Evolutionary conservation across 192 early-diverging fungal genomes (phyloP), one percentile per base, ranked within the genome.

Genomic region (Umbelopsis isabellina): DNA sequence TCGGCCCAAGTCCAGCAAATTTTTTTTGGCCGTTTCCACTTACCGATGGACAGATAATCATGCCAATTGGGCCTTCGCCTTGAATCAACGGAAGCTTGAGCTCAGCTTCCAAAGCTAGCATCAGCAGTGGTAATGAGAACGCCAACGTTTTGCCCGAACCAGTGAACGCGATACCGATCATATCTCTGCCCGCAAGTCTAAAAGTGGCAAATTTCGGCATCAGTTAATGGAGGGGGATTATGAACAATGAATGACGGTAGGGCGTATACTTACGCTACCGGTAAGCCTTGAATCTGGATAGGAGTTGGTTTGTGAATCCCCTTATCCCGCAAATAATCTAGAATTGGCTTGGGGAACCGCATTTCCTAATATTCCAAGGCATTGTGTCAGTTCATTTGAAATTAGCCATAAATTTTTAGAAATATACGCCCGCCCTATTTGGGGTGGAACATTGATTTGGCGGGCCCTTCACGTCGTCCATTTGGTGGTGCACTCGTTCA

Each of bases 151-250:
- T 99, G 20, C 96, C 97, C 1, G 94, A 96, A 46, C 97, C 96
- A n/a, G 97, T 97, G 73, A 97, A 97, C 0, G 97, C 96, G 83
- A 95, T 95, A 12, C 95, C 96, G 76, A 99, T 97, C 97, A 99
- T 99, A 71, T 97, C 97, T 44, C 97, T 78, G 11, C 97, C 97
- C 25, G 88, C 83, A 13, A 99, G 78, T 8, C 83, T 85, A 68
- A 16, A 61, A 67, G 15, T 41, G 12, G 27, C 64, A 72, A 51
- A 49, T n/a, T 23, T 50, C 21, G 46, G 41, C 65, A 66, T 49
- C 3, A 71, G 49, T 67, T 10, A 41, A 41, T 41, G 37, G 49
- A n/a, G n/a, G 27, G 27, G 27, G 3, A 23, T 23, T 6, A 22
- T 15, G 35, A 53, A 51, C 8, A 37, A 65, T n/a, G 46, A 21